Base-by-base conservation (phyloP, 495 filamentous ascomycete genomes). In the Choiromyces venosus region DNA sequence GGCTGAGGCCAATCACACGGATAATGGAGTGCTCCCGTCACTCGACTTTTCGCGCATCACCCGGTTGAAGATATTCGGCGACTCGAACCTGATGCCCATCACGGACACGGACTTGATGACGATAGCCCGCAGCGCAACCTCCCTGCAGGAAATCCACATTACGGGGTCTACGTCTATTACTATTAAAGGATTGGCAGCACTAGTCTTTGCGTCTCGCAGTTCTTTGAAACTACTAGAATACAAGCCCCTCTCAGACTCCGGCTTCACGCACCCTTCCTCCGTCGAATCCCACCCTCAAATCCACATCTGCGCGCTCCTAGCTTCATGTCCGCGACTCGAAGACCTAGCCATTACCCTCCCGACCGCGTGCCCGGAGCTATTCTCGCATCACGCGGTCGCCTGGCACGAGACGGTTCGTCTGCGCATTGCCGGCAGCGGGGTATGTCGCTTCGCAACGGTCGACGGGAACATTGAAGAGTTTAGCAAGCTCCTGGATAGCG, bases 221-320 rank as follows among this genome's bases (percentile, higher is more conserved):
- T 85, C 86, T 1, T 80, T 87, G 37, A 83, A 83, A 37, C 83
- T 86, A 46, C 80, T 88, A n/a, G 86, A 87, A 73, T 85, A 87
- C 73, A 84, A 84, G 33, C 86, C 86, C 29, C 83, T 86, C 1
- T 83, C 85, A 0, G 80, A 83, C 65, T 83, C 84, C 68, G 86
- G 85, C 46, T 87, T 87, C 79, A 82, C 83, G 72, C 85, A 86
- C 72, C 83, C 83, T 38, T 81, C 80, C 52, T 78, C 81, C 12
- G 78, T 79, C 29, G 81, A 81, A 37, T 78, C 82, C 66, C 83
- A 86, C 71, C 79, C 76, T 39, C 70, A 78, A 8, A 46, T 78
- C 46, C 79, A 81, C 38, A 73, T 87, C 37, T 88, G 86, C 82
- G 77, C 83, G 2, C 78, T 85, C 29, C 80, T 88, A 36, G 75